Base-by-base conservation (phyloP, 495 filamentous ascomycete genomes). In the Cercophora sp. region DNA sequence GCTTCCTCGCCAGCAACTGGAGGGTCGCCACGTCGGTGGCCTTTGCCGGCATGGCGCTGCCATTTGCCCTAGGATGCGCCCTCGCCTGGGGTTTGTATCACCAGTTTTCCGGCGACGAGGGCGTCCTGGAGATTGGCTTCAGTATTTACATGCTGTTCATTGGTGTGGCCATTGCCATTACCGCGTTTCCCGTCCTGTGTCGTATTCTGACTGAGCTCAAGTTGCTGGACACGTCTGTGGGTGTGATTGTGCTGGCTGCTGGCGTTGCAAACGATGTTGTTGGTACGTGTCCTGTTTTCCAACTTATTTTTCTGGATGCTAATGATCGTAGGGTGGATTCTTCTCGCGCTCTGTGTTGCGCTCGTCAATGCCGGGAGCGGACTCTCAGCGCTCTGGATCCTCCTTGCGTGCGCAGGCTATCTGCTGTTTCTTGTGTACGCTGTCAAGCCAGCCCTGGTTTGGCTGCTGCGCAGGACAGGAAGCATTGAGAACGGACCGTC, bases 121-220 rank as follows among this genome's bases (percentile, higher is more conserved):
- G 78, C 1, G 76, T 80, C 4, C 75, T 75, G 8, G 39, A 40
- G 1, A 86, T 96, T 35, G 68, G 68, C 26, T 96, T 96, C 61
- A 87, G 86, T 6, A 81, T 88, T 10, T 97, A 87, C 63, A 81
- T 89, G 63, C 81, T 97, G 24, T 97, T 97, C 65, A 87, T 97
- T 57, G 92, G 90, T 64, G 88, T 94, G 35, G 92, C 92, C 2
- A 84, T 97, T 73, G 85, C 89, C 6, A 97, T 97, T 63, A 97
- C 92, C 4, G 92, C 92, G 23, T 97, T 97, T 61, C 92, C 92
- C 0, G 92, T 97, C 0, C 79, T 96, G 16, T 96, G 92, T 61
- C 88, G 92, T 54, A 97, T 97, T 54, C 71, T 97, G 53, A 90
- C 88, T 5, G 92, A 96, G 69, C 77, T 96, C 56, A 94, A 96